These are phyloP conservation scores for Leptographium galeiforme DNA, from an alignment of 2,329 filamentous ascomycete species.

Conservation along the genomic window DNA sequence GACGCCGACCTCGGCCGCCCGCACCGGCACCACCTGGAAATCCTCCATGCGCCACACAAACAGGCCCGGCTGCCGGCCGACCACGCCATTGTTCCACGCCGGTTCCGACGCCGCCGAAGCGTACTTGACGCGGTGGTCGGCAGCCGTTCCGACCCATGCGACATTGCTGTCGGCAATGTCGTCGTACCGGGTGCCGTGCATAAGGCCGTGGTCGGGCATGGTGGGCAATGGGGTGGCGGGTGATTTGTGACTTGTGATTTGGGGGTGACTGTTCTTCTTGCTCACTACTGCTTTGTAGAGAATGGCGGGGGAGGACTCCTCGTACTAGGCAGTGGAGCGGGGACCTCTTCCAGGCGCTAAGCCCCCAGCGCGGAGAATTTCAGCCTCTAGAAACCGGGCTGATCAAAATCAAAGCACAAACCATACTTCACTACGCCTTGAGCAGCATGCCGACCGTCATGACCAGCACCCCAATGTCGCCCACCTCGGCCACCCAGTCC, in stretches of 20 bases:
- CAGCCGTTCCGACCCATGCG: slow-evolving; percentile 47
- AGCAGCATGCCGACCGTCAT: neutral
- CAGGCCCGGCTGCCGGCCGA: slow-evolving; percentile 41
- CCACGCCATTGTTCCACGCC: slow-evolving; percentile 47
- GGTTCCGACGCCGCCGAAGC: slow-evolving; percentile 51
- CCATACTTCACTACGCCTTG: neutral
- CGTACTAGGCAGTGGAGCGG: no score
- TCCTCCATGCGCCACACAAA: slow-evolving; percentile 54
- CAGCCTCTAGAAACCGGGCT: no score
- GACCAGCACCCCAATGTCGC: neutral
- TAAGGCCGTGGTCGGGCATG: slow-evolving; percentile 47
- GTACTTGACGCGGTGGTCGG: slow-evolving; percentile 57
- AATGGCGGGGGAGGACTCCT: no score
- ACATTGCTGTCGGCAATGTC: slow-evolving; percentile 58
- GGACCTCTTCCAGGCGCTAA: no score
- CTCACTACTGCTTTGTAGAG: no score
- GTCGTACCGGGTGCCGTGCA: slow-evolving; percentile 51
- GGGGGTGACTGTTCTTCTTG: no score
- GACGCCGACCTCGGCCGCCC: slow-evolving; percentile 38
- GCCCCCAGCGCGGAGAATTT: no score
- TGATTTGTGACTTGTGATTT: neutral
- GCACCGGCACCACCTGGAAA: slow-evolving; percentile 51
- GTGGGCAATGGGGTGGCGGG: slow-evolving; percentile 22
- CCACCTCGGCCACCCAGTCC: neutral
- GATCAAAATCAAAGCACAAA: no score